Conservation (phyloP, 768 basidiomycete genomes). For the Psilocybe subaeruginosa region DNA sequence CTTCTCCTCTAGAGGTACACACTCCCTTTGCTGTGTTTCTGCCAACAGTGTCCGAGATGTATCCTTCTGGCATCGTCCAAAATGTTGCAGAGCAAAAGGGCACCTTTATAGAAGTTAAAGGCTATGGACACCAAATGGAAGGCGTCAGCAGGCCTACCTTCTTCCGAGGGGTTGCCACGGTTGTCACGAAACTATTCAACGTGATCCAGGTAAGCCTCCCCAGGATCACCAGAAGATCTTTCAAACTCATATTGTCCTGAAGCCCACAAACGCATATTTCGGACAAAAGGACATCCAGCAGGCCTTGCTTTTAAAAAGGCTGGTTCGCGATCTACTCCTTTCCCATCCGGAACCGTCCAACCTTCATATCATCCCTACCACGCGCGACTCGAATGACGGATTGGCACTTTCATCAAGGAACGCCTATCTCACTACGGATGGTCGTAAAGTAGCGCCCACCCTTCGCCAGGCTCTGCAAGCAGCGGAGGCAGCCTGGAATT, state of each 20-base stretch:
- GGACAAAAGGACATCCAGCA: slow-evolving; percentile 99
- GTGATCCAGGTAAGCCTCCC: slow-evolving; percentile 69
- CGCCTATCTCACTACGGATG: slow-evolving; percentile 69
- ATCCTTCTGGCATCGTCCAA: slow-evolving; percentile 89
- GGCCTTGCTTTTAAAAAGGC: slow-evolving; percentile 78
- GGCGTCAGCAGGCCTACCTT: slow-evolving; percentile 86
- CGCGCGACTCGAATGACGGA: slow-evolving; percentile 61
- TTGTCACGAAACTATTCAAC: slow-evolving; percentile 95
- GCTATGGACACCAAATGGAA: slow-evolving; percentile 92
- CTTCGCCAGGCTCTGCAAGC: slow-evolving; percentile 71
- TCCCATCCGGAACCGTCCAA: slow-evolving; percentile 71
- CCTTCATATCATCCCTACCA: slow-evolving; percentile 88
- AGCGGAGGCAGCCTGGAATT: slow-evolving; percentile 58
- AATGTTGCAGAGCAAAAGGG: slow-evolving; percentile 76
- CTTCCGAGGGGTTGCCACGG: slow-evolving; percentile 94
- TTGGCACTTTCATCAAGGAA: slow-evolving; percentile 94
- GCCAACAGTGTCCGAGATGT: slow-evolving; percentile 83
- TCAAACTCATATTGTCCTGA: slow-evolving; percentile 10
- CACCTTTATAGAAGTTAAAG: slow-evolving; percentile 91
- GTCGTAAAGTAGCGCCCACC: slow-evolving; percentile 66
- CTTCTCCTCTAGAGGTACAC: slow-evolving; percentile 17
- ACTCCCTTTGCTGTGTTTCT: slow-evolving; percentile 75
- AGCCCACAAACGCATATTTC: slow-evolving; percentile 94
- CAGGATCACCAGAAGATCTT: neutral
- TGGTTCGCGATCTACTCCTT: slow-evolving; percentile 82